Percentiles rank a stretch among this genome's conserved stretches.
These are phyloP conservation scores for Nematocida sp. DNA, from an alignment of 371 early-diverging fungal genomes.

Conservation along the genomic window DNA sequence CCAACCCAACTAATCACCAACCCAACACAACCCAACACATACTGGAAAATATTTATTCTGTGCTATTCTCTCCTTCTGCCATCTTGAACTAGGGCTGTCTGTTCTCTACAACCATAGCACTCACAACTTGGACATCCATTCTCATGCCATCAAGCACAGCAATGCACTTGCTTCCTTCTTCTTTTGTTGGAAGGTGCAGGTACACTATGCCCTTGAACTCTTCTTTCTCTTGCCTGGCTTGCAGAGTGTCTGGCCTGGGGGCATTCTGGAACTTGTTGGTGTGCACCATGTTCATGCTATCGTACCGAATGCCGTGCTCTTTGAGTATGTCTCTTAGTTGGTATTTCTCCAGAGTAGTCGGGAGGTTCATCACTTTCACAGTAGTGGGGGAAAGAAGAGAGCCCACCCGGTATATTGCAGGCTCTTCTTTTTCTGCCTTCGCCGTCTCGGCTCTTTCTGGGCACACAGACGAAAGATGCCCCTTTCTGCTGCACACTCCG, in stretches of 20 bases:
- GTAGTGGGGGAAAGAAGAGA: constrained; percentile 37
- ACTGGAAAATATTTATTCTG: background rate
- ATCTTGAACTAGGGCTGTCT: background rate
- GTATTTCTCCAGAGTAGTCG: background rate
- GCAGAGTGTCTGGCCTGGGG: too few relatives aligned
- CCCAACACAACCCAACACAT: too few relatives aligned
- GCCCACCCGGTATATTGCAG: background rate
- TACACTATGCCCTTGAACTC: constrained; percentile 38
- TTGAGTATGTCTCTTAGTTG: constrained; percentile 21
- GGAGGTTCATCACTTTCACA: constrained; percentile 27
- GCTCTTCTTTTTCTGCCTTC: background rate
- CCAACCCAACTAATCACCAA: too few relatives aligned
- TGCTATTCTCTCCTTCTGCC: background rate
- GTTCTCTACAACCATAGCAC: constrained; percentile 18
- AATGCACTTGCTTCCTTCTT: constrained; percentile 37
- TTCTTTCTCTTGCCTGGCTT: background rate
- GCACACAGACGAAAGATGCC: constrained; percentile 35
- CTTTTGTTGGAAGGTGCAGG: constrained; percentile 37
- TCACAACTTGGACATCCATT: constrained; percentile 39
- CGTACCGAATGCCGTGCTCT: background rate
- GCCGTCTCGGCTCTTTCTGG: constrained; percentile 4
- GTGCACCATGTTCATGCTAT: background rate
- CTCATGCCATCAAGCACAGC: constrained; percentile 17
- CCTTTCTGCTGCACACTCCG: constrained; percentile 16
- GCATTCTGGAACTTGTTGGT: too few relatives aligned